Conservation (phyloP, 73 alveolate species). For the Symbiodinium natans region DNA sequence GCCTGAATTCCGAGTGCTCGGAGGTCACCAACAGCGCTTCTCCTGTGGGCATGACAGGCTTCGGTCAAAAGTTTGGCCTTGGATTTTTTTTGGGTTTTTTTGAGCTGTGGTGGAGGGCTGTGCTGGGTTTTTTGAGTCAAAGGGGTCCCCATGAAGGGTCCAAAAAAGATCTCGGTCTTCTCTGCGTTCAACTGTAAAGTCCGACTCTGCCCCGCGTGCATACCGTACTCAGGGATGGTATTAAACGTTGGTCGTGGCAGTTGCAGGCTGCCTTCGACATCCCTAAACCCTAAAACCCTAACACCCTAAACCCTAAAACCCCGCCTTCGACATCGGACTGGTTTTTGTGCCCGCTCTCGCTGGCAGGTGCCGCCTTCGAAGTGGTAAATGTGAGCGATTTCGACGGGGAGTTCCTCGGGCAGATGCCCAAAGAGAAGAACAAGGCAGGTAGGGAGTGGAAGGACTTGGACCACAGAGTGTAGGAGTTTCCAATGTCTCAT, state of each 20-base stretch:
- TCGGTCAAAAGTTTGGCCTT: no score
- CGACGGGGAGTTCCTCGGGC: constrained; percentile 49
- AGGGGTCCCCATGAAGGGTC: no score
- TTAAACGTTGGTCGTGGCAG: not conserved
- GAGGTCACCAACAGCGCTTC: constrained; percentile 36
- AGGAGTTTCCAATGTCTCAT: no score
- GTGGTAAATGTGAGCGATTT: constrained; percentile 83
- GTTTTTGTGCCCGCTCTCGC: not conserved
- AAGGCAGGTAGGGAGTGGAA: not conserved
- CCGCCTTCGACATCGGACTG: not conserved
- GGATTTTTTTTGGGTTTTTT: no score
- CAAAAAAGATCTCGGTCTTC: no score
- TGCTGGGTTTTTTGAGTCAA: no score
- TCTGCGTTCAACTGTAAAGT: no score
- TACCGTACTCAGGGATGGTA: not conserved
- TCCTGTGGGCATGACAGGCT: constrained; percentile 6
- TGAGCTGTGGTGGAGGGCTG: no score
- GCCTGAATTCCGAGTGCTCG: constrained; percentile 47
- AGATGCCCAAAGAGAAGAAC: not conserved
- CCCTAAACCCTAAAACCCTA: not conserved
- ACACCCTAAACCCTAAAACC: no score
- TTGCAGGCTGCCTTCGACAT: not conserved
- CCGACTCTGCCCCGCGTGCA: no score
- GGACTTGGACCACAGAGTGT: not conserved
- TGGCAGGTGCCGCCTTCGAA: not conserved